Evolutionary conservation across 495 filamentous ascomycete species (phyloP), one percentile per base, ranked within the genome.

Genomic region (Hypomontagnella monticulosa): DNA sequence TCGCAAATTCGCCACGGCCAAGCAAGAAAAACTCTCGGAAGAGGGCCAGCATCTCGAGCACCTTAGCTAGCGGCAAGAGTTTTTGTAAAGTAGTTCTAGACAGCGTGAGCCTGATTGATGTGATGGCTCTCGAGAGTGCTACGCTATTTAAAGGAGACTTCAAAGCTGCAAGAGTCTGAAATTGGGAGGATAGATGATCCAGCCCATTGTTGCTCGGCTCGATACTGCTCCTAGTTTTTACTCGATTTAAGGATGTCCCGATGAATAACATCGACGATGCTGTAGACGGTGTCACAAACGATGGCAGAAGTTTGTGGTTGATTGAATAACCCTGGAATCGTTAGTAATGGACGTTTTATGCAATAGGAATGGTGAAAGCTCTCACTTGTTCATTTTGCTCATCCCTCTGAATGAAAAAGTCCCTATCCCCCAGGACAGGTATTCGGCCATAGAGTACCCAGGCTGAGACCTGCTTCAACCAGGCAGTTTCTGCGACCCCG

Each of bases 401-500:
- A 3, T 70, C 63, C 59, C 73, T 69, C 46, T 83, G 81, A 37
- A 97, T 87, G 73, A 93, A 96, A 71, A 97, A 97, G 75, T 97
- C 95, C 0, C 80, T 77, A n/a, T 75, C 83, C 4, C 90, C 91
- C 67, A 89, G 88, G 20, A 69, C 75, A 0, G 95, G 93, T 60
- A 96, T 77, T 41, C 89, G 85, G 4, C 95, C 95, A 73, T 96
- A 96, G 10, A 97, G 74, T 4, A 97, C 79, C 94, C 94, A 99
- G 53, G 90, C 89, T 2, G 91, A 89, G 5, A 93, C 78, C 73
- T 96, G 92, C 71, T 91, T 89, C 75, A 99, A 80, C 95, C 95
- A 99, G 9, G 93, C 90, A 12, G 83, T 88, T 77, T 99, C 95
- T 0, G 93, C 94, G 4, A 91, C 85, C 38, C 73, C 81, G n/a